Percentiles rank a stretch among this genome's conserved stretches.
Conservation (phyloP, 306 rosid genomes). For the Rosa chinensis region DNA sequence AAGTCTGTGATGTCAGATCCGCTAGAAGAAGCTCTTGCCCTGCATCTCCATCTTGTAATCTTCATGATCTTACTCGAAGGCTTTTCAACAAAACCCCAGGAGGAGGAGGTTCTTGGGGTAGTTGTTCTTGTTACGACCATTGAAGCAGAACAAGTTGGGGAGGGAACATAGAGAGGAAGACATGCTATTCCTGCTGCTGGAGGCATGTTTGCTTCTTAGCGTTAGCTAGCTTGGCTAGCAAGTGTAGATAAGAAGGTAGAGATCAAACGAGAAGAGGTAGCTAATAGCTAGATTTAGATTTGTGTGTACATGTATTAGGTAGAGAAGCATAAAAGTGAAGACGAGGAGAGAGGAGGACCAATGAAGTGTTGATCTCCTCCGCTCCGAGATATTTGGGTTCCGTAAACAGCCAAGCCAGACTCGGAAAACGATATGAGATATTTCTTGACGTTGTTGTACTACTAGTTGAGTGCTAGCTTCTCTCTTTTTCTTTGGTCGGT, state of each 20-base stretch:
- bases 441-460: not conserved
- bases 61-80: not conserved
- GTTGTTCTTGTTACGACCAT: not conserved
- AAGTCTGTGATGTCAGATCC: conserved; percentile 39
- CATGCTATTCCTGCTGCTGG: not conserved
- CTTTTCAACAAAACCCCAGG: not conserved
- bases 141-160: not conserved
- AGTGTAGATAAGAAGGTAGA: not conserved
- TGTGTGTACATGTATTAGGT: not conserved
- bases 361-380: not conserved
- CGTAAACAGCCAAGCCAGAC: not conserved
- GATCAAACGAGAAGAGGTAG: not conserved
- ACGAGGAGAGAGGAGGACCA: not conserved
- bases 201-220: not conserved
- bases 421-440: not conserved
- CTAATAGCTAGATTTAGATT: too few species aligned
- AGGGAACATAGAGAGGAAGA: not conserved
- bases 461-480: not conserved
- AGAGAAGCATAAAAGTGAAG: not conserved
- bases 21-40: not conserved
- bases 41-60: conserved; percentile 8
- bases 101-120: not conserved
- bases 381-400: not conserved
- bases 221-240: not conserved
- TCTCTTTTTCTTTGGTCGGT: too few species aligned